Base-by-base conservation (phyloP, 495 filamentous ascomycete species). In the Astrocystis sublimbata region DNA sequence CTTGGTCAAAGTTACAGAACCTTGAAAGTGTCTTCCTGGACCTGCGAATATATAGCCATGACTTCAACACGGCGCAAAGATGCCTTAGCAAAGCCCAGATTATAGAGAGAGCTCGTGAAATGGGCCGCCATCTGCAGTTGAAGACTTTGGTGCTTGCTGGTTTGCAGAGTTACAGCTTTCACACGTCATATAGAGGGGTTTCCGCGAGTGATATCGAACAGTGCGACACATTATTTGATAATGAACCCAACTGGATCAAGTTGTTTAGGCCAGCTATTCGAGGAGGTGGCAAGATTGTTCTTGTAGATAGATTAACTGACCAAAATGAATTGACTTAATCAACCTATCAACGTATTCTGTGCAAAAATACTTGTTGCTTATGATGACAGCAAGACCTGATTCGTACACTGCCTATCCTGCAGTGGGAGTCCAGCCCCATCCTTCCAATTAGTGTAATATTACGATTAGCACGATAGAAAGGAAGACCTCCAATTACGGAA, bases 201-300 rank as follows among this genome's bases (percentile, higher is more conserved):
- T 61, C 65, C n/a, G 52, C 38, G 3, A 28, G 33, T 2, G 41
- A 51, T 9, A 42, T 72, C 8, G 67, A 70, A 38, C 12, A 52
- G 15, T 50, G 19, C 7, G 65, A 70, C 13, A n/a, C n/a, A n/a
- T 59, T 65, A 50, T 19, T 70, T 5, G 45, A 65, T 2, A 61
- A 56, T 0, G 65, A 70, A 36, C 70, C 70, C 2, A 72, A 72
- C 54, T 72, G 70, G 70, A 61, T 72, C 33, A 68, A 65, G 38
- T 35, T 68, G 6, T 72, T 72, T 31, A 64, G 58, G 58, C 61
- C 55, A 0, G 65, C 67, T 1, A 2, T 72, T 24, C 60, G 65
- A 8, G 60, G 53, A 8, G 70, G 67, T 2, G 70, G 70, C 2
- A 60, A 53, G 46, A 31, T 72, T 15, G 31, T 72, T 1, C 65